Evolutionary conservation across 768 basidiomycete species (phyloP).

Genomic region (Lactarius sanguifluus): DNA sequence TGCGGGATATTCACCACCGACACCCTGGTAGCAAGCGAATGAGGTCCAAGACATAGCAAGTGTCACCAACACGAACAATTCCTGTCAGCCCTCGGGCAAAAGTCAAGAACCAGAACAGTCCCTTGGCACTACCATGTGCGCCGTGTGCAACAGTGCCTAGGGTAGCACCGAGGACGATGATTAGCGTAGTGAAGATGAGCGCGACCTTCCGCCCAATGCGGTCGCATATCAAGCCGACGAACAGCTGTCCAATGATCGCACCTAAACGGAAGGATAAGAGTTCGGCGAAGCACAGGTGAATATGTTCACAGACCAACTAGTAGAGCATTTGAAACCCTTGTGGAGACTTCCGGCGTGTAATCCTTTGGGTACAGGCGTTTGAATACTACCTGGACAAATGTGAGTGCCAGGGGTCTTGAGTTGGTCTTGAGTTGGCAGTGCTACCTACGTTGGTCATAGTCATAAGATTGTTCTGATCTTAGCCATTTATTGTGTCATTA

Average conservation of each 20-base stretch:
- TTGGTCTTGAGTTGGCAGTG: not conserved
- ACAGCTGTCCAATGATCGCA: conserved; percentile 58
- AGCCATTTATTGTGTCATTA: conserved; percentile 5
- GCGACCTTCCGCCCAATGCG: conserved; percentile 74
- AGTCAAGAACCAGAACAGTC: conserved; percentile 75
- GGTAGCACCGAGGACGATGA: conserved; percentile 69
- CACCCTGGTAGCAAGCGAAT: conserved; percentile 46
- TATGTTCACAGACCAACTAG: conserved; percentile 53
- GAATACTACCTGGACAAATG: conserved; percentile 54
- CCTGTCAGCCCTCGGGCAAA: conserved; percentile 71
- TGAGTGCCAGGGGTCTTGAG: conserved; percentile 22
- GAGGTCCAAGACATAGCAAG: conserved; percentile 8
- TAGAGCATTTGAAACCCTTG: conserved; percentile 67
- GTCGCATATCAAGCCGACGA: conserved; percentile 71
- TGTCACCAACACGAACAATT: conserved; percentile 43
- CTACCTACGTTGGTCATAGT: conserved; percentile 59
- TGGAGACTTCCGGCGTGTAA: conserved; percentile 62
- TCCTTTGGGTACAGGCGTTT: conserved; percentile 59
- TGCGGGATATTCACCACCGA: conserved; percentile 77
- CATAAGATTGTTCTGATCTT: conserved; percentile 72
- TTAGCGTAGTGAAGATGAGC: conserved; percentile 61
- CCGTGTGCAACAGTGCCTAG: conserved; percentile 70
- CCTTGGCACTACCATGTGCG: conserved; percentile 50
- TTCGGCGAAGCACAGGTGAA: not conserved
- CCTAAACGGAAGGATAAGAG: conserved; percentile 39